These are phyloP conservation scores for Myriosclerotinia duriaeana DNA, from an alignment of 2,329 filamentous ascomycete genomes.

Conservation along the genomic window DNA sequence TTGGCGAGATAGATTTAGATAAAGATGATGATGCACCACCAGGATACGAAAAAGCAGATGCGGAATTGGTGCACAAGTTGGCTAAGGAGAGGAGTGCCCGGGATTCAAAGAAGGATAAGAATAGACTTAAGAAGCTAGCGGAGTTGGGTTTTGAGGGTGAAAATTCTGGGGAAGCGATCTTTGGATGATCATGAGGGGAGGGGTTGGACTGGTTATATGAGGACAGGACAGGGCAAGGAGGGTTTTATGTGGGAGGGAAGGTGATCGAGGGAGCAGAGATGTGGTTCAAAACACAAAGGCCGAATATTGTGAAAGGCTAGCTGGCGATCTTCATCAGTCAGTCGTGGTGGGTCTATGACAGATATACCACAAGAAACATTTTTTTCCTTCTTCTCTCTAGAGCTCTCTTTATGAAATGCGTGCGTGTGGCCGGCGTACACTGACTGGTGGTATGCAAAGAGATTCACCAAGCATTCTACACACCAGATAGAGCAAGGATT, in stretches of 20 bases:
- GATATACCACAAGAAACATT: conserved; percentile 17
- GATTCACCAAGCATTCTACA: neutral
- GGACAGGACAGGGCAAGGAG: conserved; percentile 40
- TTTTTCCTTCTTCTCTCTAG: conserved; percentile 19
- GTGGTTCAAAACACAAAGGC: conserved; percentile 13
- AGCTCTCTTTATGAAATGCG: neutral
- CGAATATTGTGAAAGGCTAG: conserved; percentile 26
- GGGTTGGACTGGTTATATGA: neutral
- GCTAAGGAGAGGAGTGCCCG: conserved; percentile 69
- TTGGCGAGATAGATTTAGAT: conserved; percentile 96
- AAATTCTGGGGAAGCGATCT: conserved; percentile 71
- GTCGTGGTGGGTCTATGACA: conserved; percentile 20
- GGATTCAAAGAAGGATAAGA: conserved; percentile 73
- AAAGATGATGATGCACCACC: conserved; percentile 83
- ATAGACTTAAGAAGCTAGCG: conserved; percentile 66
- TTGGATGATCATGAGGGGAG: conserved; percentile 47
- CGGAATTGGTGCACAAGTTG: conserved; percentile 68
- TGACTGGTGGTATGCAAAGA: neutral
- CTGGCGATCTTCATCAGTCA: conserved; percentile 24
- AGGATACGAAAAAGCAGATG: conserved; percentile 64
- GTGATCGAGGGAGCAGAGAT: conserved; percentile 24
- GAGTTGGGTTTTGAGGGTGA: conserved; percentile 87
- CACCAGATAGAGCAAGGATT: conserved; percentile 2
- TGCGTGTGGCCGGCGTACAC: neutral
- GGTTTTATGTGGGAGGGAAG: conserved; percentile 29